Evolutionary conservation across 306 rosid genomes (phyloP).

Genomic region (Hippophae gyantsensis): DNA sequence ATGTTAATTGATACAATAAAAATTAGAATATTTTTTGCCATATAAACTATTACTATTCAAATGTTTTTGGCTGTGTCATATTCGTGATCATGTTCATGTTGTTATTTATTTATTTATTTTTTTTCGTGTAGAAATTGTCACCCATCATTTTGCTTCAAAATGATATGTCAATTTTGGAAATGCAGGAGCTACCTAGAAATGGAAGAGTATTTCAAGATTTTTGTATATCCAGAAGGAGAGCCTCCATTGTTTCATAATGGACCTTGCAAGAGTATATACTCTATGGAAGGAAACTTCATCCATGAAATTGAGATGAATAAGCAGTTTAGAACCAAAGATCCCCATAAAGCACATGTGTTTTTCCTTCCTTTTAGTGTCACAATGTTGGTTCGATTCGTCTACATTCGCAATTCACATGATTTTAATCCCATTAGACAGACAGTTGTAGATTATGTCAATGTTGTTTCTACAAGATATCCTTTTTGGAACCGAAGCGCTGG

Average conservation of each 20-base stretch:
- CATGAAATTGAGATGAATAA: slow-evolving; percentile 61
- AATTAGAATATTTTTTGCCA: no score
- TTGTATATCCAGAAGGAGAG: slow-evolving; percentile 84
- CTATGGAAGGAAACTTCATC: slow-evolving; percentile 82
- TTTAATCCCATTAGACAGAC: slow-evolving; percentile 52
- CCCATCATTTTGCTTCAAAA: not conserved
- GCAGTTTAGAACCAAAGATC: slow-evolving; percentile 55
- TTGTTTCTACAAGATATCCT: slow-evolving; percentile 45
- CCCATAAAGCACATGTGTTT: slow-evolving; percentile 67
- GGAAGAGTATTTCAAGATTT: slow-evolving; percentile 76
- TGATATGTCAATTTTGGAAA: not conserved
- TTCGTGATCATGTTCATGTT: not conserved
- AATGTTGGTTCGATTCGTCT: slow-evolving; percentile 73
- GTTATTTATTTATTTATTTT: no score
- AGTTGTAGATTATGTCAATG: slow-evolving; percentile 48
- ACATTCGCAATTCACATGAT: slow-evolving; percentile 58
- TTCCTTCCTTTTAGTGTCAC: slow-evolving; percentile 80
- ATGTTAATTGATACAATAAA: no score
- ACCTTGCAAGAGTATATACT: slow-evolving; percentile 88
- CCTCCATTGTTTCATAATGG: slow-evolving; percentile 81
- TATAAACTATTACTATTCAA: no score
- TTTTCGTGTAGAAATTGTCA: no score
- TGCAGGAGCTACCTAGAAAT: slow-evolving; percentile 83
- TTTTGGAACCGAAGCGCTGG: slow-evolving; percentile 86
- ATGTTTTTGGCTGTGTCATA: no score